Evolutionary conservation across 192 early-diverging fungal species (phyloP).

Genomic region (Entophlyctis luteolus): DNA sequence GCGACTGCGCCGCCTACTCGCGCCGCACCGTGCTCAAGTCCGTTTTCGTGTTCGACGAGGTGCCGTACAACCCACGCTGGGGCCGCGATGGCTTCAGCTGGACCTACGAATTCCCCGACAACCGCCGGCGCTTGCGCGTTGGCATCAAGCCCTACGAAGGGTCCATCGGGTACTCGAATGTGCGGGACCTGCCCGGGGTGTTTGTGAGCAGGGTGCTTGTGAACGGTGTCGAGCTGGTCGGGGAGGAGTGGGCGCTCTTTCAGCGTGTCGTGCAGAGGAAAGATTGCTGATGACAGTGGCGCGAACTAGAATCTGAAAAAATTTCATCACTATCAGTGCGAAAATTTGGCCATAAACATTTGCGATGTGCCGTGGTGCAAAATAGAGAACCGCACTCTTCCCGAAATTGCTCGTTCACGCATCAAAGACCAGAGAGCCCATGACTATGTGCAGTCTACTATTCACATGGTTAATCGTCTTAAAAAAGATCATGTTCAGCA

Average conservation of each 20-base stretch:
- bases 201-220: slow-evolving; percentile 20
- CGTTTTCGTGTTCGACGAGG: slow-evolving; percentile 39
- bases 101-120: slow-evolving; percentile 25
- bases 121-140: slow-evolving; percentile 15
- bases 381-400: no score
- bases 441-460: no score
- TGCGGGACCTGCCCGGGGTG: slow-evolving; percentile 29
- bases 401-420: no score
- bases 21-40: slow-evolving; percentile 22
- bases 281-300: not conserved
- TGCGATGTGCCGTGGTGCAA: no score
- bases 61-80: slow-evolving; percentile 18
- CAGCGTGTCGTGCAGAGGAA: slow-evolving; percentile 15
- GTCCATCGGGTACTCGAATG: not conserved
- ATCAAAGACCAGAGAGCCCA: no score
- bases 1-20: slow-evolving; percentile 34
- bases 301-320: no score
- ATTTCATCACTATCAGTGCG: no score
- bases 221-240: slow-evolving; percentile 13
- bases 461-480: no score
- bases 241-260: slow-evolving; percentile 15
- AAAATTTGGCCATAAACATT: no score
- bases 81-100: slow-evolving; percentile 29
- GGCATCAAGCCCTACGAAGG: slow-evolving; percentile 24
- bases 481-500: no score